phyloP scores from a whole-genome alignment of 2,329 filamentous ascomycete genomes.

The Balansia obtecta region DNA sequence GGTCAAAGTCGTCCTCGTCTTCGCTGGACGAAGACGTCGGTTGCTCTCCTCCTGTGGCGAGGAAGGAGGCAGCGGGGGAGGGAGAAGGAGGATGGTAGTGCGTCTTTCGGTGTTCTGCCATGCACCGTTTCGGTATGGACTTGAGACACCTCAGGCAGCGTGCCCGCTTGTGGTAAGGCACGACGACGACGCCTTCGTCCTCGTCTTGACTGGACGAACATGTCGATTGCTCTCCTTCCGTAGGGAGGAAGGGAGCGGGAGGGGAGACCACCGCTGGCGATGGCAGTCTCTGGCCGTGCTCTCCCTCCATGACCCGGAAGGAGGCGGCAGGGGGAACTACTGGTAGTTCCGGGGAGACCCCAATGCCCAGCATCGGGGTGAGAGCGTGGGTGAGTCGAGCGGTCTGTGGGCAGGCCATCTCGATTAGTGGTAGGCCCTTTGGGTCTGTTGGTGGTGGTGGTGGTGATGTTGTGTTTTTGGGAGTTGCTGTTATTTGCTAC shows the following conservation, averaged over 20 bases:
- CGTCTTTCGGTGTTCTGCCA: neutral
- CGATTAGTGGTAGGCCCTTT: too few species aligned
- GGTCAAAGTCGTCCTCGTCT: neutral
- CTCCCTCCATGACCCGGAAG: neutral
- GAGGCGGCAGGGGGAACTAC: neutral
- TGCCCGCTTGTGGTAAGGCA: neutral
- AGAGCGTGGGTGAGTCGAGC: neutral
- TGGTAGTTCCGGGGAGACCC: neutral
- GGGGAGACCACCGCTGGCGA: too few species aligned
- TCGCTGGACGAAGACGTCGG: neutral
- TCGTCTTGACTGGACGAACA: neutral
- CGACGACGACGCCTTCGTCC: too few species aligned
- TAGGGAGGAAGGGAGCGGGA: too few species aligned
- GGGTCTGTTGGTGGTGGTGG: too few species aligned
- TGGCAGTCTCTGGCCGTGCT: too few species aligned
- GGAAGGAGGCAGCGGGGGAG: too few species aligned
- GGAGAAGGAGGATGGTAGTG: neutral
- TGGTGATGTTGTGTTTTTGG: too few species aligned
- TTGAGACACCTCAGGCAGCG: constrained; percentile 1
- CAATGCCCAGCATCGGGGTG: neutral
- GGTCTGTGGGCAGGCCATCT: neutral
- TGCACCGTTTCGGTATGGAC: neutral
- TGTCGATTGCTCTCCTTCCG: neutral
- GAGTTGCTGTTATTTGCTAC: too few species aligned
- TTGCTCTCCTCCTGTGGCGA: neutral